Conservation (phyloP, 495 filamentous ascomycete species). For the Tuber aestivum region DNA sequence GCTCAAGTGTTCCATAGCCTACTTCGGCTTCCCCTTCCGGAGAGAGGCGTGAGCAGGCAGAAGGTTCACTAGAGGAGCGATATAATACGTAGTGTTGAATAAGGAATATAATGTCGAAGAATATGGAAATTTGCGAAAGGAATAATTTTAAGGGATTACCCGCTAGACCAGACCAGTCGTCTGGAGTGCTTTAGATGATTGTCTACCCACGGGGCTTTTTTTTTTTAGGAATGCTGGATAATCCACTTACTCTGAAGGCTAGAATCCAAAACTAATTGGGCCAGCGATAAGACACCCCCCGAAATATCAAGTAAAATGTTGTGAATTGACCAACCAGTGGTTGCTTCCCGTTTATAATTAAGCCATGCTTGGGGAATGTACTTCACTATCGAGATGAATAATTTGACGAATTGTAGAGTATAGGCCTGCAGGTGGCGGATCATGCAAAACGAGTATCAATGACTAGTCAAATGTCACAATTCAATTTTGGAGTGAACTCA, state of each 20-base stretch:
- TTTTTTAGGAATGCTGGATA: neutral
- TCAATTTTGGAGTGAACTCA: constrained; percentile 46
- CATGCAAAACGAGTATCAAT: neutral
- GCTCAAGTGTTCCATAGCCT: neutral
- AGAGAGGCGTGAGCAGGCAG: neutral
- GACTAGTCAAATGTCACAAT: constrained; percentile 6
- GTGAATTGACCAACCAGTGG: constrained; percentile 76
- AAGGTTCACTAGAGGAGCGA: constrained; percentile 22
- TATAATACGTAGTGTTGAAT: constrained; percentile 83
- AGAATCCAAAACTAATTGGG: constrained; percentile 77
- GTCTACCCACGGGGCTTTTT: neutral
- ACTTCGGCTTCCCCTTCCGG: neutral
- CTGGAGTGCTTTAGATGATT: constrained; percentile 8
- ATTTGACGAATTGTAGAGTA: constrained; percentile 74
- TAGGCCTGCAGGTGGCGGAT: constrained; percentile 56
- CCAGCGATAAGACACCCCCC: constrained; percentile 75
- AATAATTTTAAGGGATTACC: constrained; percentile 90
- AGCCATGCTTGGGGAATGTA: constrained; percentile 80
- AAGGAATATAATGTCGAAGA: constrained; percentile 84
- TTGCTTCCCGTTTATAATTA: constrained; percentile 78
- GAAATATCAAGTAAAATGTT: constrained; percentile 79
- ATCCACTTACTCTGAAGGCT: constrained; percentile 58
- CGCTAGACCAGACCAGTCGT: constrained; percentile 78
- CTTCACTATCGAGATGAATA: constrained; percentile 82
- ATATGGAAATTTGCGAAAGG: constrained; percentile 71